Conservation (phyloP, 2,329 filamentous ascomycete genomes). For the Pseudogymnoascus sp. region DNA sequence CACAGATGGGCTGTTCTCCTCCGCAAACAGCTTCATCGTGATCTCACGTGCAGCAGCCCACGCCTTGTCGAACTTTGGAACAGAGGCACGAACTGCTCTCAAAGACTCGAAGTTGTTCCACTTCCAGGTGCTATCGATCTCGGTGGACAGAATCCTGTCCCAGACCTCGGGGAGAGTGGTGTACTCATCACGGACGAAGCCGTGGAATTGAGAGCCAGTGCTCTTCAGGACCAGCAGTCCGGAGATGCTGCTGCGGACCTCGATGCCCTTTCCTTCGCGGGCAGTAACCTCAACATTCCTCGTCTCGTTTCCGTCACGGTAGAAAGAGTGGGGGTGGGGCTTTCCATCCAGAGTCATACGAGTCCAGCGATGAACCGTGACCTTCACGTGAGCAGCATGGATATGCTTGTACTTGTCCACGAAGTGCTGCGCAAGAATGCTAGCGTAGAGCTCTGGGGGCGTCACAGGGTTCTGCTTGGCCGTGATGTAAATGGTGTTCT, state of each 20-base stretch:
- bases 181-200: conserved; percentile 88
- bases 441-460: conserved; percentile 86
- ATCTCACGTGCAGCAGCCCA: conserved; percentile 72
- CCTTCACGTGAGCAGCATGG: conserved; percentile 69
- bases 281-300: conserved; percentile 71
- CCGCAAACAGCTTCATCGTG: conserved; percentile 85
- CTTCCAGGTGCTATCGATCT: conserved; percentile 78
- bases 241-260: conserved; percentile 68
- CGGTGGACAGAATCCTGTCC: conserved; percentile 92
- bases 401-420: conserved; percentile 84
- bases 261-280: conserved; percentile 60
- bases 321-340: conserved; percentile 91
- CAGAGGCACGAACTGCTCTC: conserved; percentile 56
- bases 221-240: conserved; percentile 89
- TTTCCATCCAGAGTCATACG: conserved; percentile 80
- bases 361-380: conserved; percentile 84
- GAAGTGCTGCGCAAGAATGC: conserved; percentile 81
- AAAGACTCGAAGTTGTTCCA: conserved; percentile 68
- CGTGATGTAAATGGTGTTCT: conserved; percentile 93
- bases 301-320: conserved; percentile 81
- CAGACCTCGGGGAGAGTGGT: conserved; percentile 84
- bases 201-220: conserved; percentile 92
- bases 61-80: conserved; percentile 66
- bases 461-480: conserved; percentile 90
- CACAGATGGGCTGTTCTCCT: conserved; percentile 84